Base-by-base conservation (phyloP, 257 asterid species). In the Agastache rugosa region DNA sequence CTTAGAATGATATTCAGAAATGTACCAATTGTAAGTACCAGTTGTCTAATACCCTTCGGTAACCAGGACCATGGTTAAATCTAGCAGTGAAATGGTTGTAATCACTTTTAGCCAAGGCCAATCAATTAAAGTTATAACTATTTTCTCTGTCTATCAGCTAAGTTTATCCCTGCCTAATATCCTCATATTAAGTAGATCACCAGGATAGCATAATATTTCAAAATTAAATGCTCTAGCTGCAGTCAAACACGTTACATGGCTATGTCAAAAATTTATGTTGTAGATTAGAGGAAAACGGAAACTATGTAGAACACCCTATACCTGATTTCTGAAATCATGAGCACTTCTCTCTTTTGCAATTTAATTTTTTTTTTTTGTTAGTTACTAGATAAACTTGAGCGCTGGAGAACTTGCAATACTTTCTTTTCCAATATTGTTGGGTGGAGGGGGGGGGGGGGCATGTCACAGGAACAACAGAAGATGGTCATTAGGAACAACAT, bases 301-400 rank as follows among this genome's bases (percentile, higher is more conserved):
- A 11, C 42, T 20, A 19, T 2, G 35, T 65, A 27, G 72, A 50
- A 74, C 8, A 25, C 61, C 77, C 19, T 35, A 31, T 31, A 8
- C 27, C 56, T 42, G 44, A 29, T 11, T 70, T 31, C 63, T 63
- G 42, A 55, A 53, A 55, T 48, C 47, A 12, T 37, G 47, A 8
- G 47, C 15, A 42, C 47, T 6, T 42, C 6, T 5, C 15, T 42
- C 4, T 11, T 11, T 63, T 31, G 55, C 27, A 17, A 6, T 42
- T 72, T 6, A 16, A 29, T 6, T n/a, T 48, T 31, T 45, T 4
- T 19, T 62, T 50, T 50, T 20, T 51, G 23, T 15, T 5, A 15
- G 71, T 73, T 48, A 31, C 29, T 20, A 47, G 41, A 19, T 39
- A 10, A 73, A 62, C 31, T n/a, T 67, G 62, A 75, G 73, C 15